Evolutionary conservation across 495 filamentous ascomycete genomes (phyloP).

Genomic region (Ramalina peruviana): DNA sequence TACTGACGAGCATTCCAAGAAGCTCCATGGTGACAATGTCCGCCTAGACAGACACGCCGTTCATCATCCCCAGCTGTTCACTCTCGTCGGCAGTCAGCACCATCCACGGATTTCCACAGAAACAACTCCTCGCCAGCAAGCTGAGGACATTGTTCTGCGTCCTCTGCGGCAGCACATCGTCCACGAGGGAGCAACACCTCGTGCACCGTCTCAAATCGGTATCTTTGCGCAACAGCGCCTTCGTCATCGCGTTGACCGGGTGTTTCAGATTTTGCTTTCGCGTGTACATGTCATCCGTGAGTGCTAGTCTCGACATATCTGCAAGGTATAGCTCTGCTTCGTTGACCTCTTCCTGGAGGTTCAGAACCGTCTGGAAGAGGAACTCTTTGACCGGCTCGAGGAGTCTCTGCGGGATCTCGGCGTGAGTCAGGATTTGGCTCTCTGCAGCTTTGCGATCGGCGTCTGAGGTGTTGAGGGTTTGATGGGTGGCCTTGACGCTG

Average conservation of each 20-base stretch:
- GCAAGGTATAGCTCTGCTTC: slow-evolving; percentile 33
- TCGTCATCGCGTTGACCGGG: slow-evolving; percentile 34
- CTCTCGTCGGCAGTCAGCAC: not conserved
- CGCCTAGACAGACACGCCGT: not conserved
- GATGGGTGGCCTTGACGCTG: slow-evolving; percentile 33
- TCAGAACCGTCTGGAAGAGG: slow-evolving; percentile 27
- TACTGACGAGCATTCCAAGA: too few relatives aligned
- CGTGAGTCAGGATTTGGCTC: slow-evolving; percentile 33
- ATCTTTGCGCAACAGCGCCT: slow-evolving; percentile 12
- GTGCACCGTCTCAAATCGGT: slow-evolving; percentile 36
- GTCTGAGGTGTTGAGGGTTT: slow-evolving; percentile 31
- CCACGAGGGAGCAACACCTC: slow-evolving; percentile 49
- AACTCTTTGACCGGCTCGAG: slow-evolving; percentile 29
- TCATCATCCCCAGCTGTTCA: not conserved
- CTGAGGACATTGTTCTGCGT: slow-evolving; percentile 1
- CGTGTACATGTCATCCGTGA: slow-evolving; percentile 28
- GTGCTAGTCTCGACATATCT: slow-evolving; percentile 37
- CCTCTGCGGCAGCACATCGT: slow-evolving; percentile 31
- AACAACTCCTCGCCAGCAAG: slow-evolving; percentile 8
- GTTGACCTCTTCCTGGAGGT: slow-evolving; percentile 30
- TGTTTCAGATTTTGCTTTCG: slow-evolving; percentile 24
- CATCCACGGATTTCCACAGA: slow-evolving; percentile 17
- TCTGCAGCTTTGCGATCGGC: slow-evolving; percentile 33
- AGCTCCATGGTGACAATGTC: too few relatives aligned
- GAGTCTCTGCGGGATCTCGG: slow-evolving; percentile 30